A percentile compares a stretch with the other conserved stretches of the same genome.
These are phyloP conservation scores for Yamadazyma tumulicola DNA, from an alignment of 805 yeast species.

Conservation along the genomic window DNA sequence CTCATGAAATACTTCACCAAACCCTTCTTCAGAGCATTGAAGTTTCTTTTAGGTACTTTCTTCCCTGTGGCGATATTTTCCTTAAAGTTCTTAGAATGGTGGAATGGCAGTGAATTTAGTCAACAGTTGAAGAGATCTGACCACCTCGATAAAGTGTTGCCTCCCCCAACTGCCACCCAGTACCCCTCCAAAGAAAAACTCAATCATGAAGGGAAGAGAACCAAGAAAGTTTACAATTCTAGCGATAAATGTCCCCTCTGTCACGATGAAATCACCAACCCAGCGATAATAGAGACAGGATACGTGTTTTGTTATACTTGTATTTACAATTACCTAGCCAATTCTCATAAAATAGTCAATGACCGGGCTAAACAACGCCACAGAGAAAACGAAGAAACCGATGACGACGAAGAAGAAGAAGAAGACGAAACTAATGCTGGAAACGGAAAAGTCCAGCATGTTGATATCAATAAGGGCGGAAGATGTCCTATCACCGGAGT, in stretches of 20 bases:
- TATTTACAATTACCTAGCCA: constrained; percentile 60
- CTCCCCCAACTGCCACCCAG: constrained; percentile 33
- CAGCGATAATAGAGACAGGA: constrained; percentile 89
- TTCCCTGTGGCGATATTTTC: constrained; percentile 81
- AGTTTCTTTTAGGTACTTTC: constrained; percentile 43
- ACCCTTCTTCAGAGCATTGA: constrained; percentile 31
- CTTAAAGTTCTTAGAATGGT: constrained; percentile 88
- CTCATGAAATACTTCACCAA: constrained; percentile 18
- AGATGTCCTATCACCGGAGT: constrained; percentile 83
- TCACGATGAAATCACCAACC: constrained; percentile 59
- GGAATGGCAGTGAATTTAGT: constrained; percentile 76
- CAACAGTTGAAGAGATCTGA: constrained; percentile 50
- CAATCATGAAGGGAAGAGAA: constrained; percentile 13
- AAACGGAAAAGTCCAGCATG: constrained; percentile 5
- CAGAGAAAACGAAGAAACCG: constrained; percentile 1
- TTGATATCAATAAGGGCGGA: constrained; percentile 50
- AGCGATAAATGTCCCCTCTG: constrained; percentile 66
- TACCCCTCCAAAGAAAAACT: not conserved
- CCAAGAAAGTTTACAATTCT: constrained; percentile 23
- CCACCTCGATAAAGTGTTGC: constrained; percentile 45
- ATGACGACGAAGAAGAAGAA: constrained; percentile 11
- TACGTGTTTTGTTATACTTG: constrained; percentile 87
- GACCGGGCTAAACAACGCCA: constrained; percentile 6
- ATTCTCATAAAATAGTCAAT: constrained; percentile 35
- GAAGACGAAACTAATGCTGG: constrained; percentile 15